These are phyloP conservation scores for Malbranchea cinnamomea DNA, from an alignment of 2,329 filamentous ascomycete species.

Conservation along the genomic window DNA sequence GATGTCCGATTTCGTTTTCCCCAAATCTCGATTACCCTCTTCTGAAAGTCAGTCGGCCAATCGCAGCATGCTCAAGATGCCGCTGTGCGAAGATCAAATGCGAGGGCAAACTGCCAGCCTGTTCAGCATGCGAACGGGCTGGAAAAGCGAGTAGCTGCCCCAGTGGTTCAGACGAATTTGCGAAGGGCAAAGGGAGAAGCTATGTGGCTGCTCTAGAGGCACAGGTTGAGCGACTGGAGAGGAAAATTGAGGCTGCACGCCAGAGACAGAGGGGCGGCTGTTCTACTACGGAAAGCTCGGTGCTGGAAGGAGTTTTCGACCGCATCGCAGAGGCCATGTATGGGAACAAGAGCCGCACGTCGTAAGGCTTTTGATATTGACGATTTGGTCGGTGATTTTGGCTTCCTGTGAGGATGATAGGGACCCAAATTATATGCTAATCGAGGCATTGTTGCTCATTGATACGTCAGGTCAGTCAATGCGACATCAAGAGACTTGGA, in stretches of 20 bases:
- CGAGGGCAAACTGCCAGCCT: constrained; percentile 88
- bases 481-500: constrained; percentile 90
- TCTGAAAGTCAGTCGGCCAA: constrained; percentile 54
- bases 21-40: constrained; percentile 26
- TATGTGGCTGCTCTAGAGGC: constrained; percentile 94
- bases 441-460: neutral
- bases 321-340: constrained; percentile 12
- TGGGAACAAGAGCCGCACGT: constrained; percentile 11
- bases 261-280: constrained; percentile 41
- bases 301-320: constrained; percentile 15
- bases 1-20: constrained; percentile 15
- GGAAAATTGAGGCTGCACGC: constrained; percentile 42
- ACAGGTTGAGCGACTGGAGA: constrained; percentile 75
- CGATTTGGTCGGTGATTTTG: constrained; percentile 84
- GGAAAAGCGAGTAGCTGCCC: constrained; percentile 79
- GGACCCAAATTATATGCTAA: neutral
- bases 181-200: constrained; percentile 85
- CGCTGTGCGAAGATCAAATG: constrained; percentile 94
- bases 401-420: constrained; percentile 59
- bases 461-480: constrained; percentile 61
- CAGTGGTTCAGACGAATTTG: constrained; percentile 89
- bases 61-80: constrained; percentile 67
- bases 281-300: too few species aligned
- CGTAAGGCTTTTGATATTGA: constrained; percentile 67
- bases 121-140: constrained; percentile 86